Base-by-base conservation (phyloP, 2,329 filamentous ascomycete genomes). In the Thelonectria olida region DNA sequence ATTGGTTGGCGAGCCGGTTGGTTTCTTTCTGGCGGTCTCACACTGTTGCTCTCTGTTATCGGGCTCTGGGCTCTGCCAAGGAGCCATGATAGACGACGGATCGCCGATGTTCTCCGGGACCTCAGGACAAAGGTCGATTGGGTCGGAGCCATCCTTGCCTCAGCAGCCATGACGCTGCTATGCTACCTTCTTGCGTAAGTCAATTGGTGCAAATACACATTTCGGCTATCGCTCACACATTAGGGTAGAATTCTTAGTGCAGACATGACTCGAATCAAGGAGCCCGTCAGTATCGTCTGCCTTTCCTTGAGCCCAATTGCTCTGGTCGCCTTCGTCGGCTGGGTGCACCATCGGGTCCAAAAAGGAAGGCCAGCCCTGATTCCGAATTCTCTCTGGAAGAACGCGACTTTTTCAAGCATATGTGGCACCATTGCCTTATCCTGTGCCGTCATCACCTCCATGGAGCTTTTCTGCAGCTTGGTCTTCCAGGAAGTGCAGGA, bases 301-400 rank as follows among this genome's bases (percentile, higher is more conserved):
- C 72, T 89, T 0, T 74, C 75, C 2, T 54, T 85, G 3, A 78
- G 80, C 4, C 61, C 81, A 2, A 64, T 76, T 3, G 65, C 81
- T 2, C 71, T 87, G 3, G 81, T 82, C 0, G 67, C 74, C 0
- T 90, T 90, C 68, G 74, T 84, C 42, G 69, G 76, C 9, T 90
- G 87, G 87, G 80, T 87, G 48, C 77, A 79, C 10, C 75, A 77
- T 4, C 84, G 83, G 49, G 81, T 83, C 48, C 75, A 73, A 10
- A 67, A 72, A 0, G 76, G 78, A 9, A 77, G 76, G 3, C 82
- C 85, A 12, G 85, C 86, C 1, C 71, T 90, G 7, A 88, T 90
- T 20, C 88, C 88, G 0, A 89, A 90, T 69, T 82, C 81, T 0
- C 74, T 90, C 0, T 90, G 88, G 88, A 79, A 75, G n/a, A 88